Conservation (phyloP, 768 basidiomycete genomes). For the Pholiota microspora region DNA sequence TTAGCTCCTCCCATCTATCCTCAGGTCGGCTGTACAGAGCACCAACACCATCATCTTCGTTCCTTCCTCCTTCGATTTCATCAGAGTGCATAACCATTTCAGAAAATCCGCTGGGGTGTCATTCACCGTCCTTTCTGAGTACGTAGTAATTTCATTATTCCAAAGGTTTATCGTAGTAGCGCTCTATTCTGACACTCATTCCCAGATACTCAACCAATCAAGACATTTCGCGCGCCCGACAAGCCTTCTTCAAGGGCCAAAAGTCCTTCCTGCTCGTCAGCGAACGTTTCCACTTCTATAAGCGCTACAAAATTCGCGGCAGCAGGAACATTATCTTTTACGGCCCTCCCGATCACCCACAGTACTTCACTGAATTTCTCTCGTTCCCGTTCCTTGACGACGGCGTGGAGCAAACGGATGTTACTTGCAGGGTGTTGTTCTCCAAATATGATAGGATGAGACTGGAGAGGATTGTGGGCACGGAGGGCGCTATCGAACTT, state of each 20-base stretch:
- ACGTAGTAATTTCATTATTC: constrained; percentile 19
- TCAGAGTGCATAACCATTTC: constrained; percentile 86
- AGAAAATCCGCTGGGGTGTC: constrained; percentile 66
- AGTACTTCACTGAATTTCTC: constrained; percentile 89
- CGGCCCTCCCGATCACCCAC: constrained; percentile 84
- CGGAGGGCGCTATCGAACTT: constrained; percentile 41
- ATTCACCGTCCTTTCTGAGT: constrained; percentile 91
- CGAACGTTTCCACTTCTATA: constrained; percentile 99
- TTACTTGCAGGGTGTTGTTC: constrained; percentile 79
- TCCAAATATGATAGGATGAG: constrained; percentile 88
- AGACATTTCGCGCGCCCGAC: constrained; percentile 91
- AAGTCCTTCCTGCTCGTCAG: constrained; percentile 87
- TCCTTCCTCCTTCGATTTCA: constrained; percentile 96
- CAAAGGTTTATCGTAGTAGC: no score
- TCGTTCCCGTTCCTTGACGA: constrained; percentile 90
- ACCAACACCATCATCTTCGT: constrained; percentile 86
- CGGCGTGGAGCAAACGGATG: constrained; percentile 82
- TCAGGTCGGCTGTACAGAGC: constrained; percentile 94
- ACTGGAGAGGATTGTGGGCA: constrained; percentile 81
- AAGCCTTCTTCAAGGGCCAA: constrained; percentile 87
- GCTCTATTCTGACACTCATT: constrained; percentile 3
- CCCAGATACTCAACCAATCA: constrained; percentile 89
- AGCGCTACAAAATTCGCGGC: constrained; percentile 92
- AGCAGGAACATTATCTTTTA: constrained; percentile 94
- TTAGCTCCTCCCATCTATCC: constrained; percentile 75